Conservation (phyloP, 305 asterid genomes). For the Fraxinus platypoda region DNA sequence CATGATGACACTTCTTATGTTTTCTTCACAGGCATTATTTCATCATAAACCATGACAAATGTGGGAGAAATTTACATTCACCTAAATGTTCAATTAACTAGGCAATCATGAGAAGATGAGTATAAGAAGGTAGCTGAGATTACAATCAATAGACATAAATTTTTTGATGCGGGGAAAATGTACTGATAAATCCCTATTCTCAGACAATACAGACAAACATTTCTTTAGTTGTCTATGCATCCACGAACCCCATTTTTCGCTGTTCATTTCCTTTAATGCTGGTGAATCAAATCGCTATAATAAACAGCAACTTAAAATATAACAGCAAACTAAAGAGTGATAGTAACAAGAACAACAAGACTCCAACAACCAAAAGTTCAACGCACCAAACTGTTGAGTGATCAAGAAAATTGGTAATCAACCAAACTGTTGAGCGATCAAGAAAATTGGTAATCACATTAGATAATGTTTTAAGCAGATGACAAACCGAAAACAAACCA, state of each 20-base stretch:
- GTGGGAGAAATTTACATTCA: not conserved
- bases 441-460: not conserved
- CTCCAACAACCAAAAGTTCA: not conserved
- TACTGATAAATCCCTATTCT: not conserved
- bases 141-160: not conserved
- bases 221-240: not conserved
- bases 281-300: not conserved
- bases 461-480: not conserved
- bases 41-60: not conserved
- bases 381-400: too few species aligned
- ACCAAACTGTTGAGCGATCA: too few species aligned
- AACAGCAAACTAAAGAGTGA: not conserved
- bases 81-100: not conserved
- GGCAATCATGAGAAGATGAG: not conserved
- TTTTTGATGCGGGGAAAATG: not conserved
- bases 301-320: not conserved
- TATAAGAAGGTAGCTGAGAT: not conserved
- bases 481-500: not conserved
- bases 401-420: too few species aligned
- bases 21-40: not conserved
- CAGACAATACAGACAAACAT: not conserved
- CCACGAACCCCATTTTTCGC: not conserved
- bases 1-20: not conserved
- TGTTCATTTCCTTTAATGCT: not conserved
- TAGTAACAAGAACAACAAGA: not conserved